These are phyloP conservation scores for Stereocaulon alpinum DNA, from an alignment of 495 filamentous ascomycete species.

Conservation along the genomic window DNA sequence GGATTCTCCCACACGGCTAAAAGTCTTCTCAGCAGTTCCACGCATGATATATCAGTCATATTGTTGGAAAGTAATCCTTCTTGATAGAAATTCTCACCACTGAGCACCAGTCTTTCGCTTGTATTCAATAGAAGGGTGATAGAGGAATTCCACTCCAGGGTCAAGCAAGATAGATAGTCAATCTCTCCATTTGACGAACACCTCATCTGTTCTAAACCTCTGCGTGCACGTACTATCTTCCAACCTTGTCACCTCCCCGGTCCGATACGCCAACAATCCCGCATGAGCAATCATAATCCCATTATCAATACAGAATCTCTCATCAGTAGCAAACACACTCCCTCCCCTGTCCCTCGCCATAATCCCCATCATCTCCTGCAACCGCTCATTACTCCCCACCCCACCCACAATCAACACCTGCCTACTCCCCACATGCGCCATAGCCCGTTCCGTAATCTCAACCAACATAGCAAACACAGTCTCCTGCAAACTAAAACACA, in stretches of 20 bases:
- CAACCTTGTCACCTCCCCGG: constrained; percentile 63
- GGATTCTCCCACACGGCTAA: neutral
- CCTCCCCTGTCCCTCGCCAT: constrained; percentile 92
- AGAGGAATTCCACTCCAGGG: neutral
- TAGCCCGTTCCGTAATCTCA: constrained; percentile 95
- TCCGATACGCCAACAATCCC: constrained; percentile 71
- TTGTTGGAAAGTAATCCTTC: neutral
- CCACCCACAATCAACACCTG: constrained; percentile 94
- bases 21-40: neutral
- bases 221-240: constrained; percentile 87
- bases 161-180: constrained; percentile 25
- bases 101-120: neutral
- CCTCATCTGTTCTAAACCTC: constrained; percentile 90
- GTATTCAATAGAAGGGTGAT: neutral
- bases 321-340: constrained; percentile 87
- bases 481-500: constrained; percentile 93
- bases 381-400: constrained; percentile 92
- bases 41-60: neutral
- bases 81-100: too few relatives aligned
- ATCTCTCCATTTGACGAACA: constrained; percentile 83
- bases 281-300: constrained; percentile 99
- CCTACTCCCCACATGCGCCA: constrained; percentile 87
- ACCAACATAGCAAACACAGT: constrained; percentile 94
- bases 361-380: constrained; percentile 96
- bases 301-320: constrained; percentile 97